Base-by-base conservation (phyloP, 1,284 basidiomycete genomes). In the Chondrostereum purpureum region DNA sequence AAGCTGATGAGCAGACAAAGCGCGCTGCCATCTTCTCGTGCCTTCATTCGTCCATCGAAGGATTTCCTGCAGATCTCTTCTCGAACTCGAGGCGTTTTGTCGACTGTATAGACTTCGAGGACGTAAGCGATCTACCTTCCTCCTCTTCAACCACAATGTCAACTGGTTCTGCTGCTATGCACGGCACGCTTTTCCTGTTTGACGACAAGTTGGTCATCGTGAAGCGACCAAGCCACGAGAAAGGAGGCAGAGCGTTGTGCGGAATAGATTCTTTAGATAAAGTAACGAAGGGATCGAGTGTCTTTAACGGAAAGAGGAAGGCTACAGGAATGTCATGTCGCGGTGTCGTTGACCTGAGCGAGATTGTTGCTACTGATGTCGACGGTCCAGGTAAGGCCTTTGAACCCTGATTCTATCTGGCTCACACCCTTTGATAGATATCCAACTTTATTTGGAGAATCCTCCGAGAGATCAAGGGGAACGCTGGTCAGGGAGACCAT, bases 51-150 rank as follows among this genome's bases (percentile, higher is more conserved):
- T 87, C 85, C 22, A 85, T 99, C 31, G 92, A 98, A 10, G 85
- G 83, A 21, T 96, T 99, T 57, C 95, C 96, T 2, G 83, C 91
- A 1, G 80, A 80, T 17, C 65, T 97, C 13, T 86, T 92, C 60
- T 92, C 87, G 18, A 88, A 87, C 57, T 87, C 85, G 40, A 80
- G 95, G 44, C 79, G 83, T 50, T 95, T 91, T 60, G 79, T 99
- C 49, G 93, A 94, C 60, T 92, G 87, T 49, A 85, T 99, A 55
- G 96, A 99, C 59, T 91, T 94, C 1, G 89, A 95, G 54, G 96
- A 99, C 56, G 62, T 86, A 17, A 62, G 70, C 10, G 84, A 87
- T 47, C 59, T 67, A 3, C 63, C 66, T 3, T 47, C 57, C 3
- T 69, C 69, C 40, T 69, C 66, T 43, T 62, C 69, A 11, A 56